A percentile compares a stretch with the other conserved stretches of the same genome.
Evolutionary conservation across 495 filamentous ascomycete genomes (phyloP).

Genomic region (Penicillium nucicola): DNA sequence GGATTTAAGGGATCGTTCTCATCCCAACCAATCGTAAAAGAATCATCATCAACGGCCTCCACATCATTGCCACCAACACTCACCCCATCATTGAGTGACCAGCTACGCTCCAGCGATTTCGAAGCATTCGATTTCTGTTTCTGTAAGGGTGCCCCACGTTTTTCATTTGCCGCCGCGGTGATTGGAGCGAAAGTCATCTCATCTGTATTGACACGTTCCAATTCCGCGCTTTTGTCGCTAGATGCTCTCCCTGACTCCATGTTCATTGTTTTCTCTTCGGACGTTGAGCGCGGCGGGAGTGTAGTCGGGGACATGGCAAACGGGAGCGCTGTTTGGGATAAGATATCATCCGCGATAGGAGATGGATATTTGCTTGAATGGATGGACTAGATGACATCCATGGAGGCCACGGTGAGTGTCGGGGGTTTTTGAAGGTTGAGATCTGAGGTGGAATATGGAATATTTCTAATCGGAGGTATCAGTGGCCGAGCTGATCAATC

Average conservation of each 20-base stretch:
- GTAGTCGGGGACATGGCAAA: neutral
- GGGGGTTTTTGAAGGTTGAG: no score
- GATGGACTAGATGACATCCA: no score
- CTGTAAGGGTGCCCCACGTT: constrained; percentile 12
- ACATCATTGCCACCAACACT: constrained; percentile 40
- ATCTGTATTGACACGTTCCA: constrained; percentile 11
- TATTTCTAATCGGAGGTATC: no score
- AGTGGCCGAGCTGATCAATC: constrained; percentile 22
- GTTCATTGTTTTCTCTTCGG: constrained; percentile 3
- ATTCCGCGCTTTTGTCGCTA: constrained; percentile 9
- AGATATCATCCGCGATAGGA: no score
- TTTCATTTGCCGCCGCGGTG: constrained; percentile 9
- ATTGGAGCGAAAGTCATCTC: constrained; percentile 30
- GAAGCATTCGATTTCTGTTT: constrained; percentile 22
- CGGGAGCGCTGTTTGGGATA: no score
- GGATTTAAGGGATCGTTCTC: constrained; percentile 74
- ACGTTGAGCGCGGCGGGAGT: neutral
- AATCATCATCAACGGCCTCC: constrained; percentile 18
- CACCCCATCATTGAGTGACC: constrained; percentile 63
- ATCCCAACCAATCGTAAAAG: constrained; percentile 68
- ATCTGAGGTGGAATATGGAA: no score
- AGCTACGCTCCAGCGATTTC: constrained; percentile 34
- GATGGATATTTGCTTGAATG: no score
- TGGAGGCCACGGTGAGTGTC: no score
- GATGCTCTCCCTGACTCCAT: constrained; percentile 5